A percentile compares a stretch with the other conserved stretches of the same genome.
These are phyloP conservation scores for Aureobasidium uvarum DNA, from an alignment of 2,329 filamentous ascomycete genomes.

Conservation along the genomic window DNA sequence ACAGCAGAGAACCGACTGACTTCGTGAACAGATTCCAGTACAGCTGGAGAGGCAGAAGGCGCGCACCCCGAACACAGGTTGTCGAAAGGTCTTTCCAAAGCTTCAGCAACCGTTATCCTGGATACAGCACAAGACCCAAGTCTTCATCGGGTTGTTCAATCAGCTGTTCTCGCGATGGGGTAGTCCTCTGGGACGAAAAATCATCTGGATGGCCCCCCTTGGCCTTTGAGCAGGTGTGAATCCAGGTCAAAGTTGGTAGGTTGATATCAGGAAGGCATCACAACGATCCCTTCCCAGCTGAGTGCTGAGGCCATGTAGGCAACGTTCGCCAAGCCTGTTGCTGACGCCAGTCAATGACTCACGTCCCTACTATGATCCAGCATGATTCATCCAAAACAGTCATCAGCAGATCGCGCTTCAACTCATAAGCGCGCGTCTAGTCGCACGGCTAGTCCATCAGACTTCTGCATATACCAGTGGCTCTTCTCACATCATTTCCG, in stretches of 20 bases:
- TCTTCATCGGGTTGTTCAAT: neutral
- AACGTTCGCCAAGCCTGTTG: neutral
- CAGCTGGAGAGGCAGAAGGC: neutral
- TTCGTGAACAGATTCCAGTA: neutral
- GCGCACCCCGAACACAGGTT: neutral
- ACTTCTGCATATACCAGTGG: neutral
- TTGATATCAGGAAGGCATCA: neutral
- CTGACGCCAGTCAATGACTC: neutral
- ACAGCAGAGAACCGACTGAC: neutral
- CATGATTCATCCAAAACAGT: neutral
- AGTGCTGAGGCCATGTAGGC: neutral
- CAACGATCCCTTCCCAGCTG: neutral
- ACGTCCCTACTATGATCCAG: neutral
- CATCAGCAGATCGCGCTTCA: neutral
- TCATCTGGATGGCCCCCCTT: neutral
- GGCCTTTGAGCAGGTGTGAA: neutral
- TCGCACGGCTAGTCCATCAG: neutral
- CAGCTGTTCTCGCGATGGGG: neutral
- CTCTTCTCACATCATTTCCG: neutral
- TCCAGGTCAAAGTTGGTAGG: neutral
- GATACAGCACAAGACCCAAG: neutral
- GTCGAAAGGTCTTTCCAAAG: neutral
- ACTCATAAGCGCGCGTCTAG: neutral
- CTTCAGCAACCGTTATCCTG: neutral
- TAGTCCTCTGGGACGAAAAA: neutral